Percentiles rank a stretch among this genome's conserved stretches.
Conservation (phyloP, 169 alveolate genomes). For the Babesia bovis region DNA sequence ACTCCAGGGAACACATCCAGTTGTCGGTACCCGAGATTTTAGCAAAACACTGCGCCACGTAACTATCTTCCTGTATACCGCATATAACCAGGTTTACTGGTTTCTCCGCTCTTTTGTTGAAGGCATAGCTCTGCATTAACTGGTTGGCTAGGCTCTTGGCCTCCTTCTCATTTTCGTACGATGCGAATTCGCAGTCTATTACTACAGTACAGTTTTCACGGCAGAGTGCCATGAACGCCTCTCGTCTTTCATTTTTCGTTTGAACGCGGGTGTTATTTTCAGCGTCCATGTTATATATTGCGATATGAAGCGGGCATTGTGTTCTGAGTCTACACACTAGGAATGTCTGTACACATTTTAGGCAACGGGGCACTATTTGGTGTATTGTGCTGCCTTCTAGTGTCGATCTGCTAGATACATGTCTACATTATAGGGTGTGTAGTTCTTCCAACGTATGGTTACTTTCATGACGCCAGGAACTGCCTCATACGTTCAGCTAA, state of each 20-base stretch:
- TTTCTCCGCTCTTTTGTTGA: slow-evolving; percentile 50
- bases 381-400: too few relatives aligned
- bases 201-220: slow-evolving; percentile 38
- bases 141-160: slow-evolving; percentile 64
- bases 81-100: slow-evolving; percentile 61
- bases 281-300: not conserved
- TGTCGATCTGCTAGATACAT: too few relatives aligned
- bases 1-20: slow-evolving; percentile 50
- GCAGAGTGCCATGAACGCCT: slow-evolving; percentile 16
- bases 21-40: slow-evolving; percentile 60
- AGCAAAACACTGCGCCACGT: slow-evolving; percentile 35
- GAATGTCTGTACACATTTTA: too few relatives aligned
- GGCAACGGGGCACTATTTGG: too few relatives aligned
- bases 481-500: slow-evolving; percentile 38
- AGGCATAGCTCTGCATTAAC: slow-evolving; percentile 66
- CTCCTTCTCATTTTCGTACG: slow-evolving; percentile 63
- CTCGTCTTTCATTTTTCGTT: slow-evolving; percentile 4
- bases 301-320: too few relatives aligned
- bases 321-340: too few relatives aligned
- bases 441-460: too few relatives aligned
- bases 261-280: not conserved
- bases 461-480: slow-evolving; percentile 2
- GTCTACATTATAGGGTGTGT: too few relatives aligned
- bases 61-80: slow-evolving; percentile 56
- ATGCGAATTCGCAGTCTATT: slow-evolving; percentile 64